Evolutionary conservation across 208 protist species (phyloP), one percentile per base, ranked within the genome.

Genomic region (Leishmania major): DNA sequence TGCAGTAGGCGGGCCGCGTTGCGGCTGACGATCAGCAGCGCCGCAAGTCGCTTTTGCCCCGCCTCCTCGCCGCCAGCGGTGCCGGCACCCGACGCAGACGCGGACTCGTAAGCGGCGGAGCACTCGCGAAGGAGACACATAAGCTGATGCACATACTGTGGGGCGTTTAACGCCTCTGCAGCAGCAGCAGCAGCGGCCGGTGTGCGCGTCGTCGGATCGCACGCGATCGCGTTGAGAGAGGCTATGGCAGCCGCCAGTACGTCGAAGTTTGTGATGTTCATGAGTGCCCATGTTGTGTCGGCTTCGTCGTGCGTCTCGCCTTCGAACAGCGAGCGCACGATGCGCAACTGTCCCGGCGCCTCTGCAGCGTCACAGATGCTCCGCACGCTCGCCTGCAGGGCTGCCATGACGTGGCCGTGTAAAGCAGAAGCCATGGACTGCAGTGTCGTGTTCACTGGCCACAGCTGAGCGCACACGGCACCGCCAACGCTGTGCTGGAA

Each of bases 1-100:
- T 94, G 89, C 75, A 96, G 76, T 19, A 95, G 74, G 35, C 93
- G 87, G 25, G 88, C 88, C 1, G 76, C 75, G 79, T 96, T 93
- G 22, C 93, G 89, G 11, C 79, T 67, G 6, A 95, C 35, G 40
- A 95, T 53, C 19, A 95, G 66, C 67, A 90, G n/a, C 49, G 83
- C 77, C 62, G 91, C 75, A 15, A 90, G 71, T 43, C 83, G 85
- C 45, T 28, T 55, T 66, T 87, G 79, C 11, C 59, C 40, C 62
- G 73, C 84, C 53, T 64, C 77, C 31, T 28, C 70, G 19, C 31
- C 51, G 3, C 15, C 55, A 35, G 55, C 22, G 57, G n/a, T 37
- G 35, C n/a, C 57, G 3, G 47, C 57, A 71, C 59, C 35, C 5
- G 35, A 25, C 7, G 60, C 64, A 72, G 78, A 43, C 1, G 49